These are phyloP conservation scores for Aurinia saxatilis DNA, from an alignment of 345 rosid genomes.

Conservation along the genomic window DNA sequence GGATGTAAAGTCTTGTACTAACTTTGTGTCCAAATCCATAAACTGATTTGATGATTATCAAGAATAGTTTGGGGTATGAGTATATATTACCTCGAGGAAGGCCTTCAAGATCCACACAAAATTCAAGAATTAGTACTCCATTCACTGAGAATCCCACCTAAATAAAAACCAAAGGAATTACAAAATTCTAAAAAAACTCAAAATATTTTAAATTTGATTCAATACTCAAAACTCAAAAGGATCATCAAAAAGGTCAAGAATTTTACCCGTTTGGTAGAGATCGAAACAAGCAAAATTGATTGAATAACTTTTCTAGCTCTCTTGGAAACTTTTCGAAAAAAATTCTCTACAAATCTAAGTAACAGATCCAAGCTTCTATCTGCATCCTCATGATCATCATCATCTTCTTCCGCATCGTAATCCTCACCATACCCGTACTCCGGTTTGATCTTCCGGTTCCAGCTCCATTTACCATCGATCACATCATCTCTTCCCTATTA, in stretches of 20 bases:
- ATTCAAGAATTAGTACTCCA: constrained; percentile 70
- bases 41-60: no score
- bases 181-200: no score
- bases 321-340: constrained; percentile 62
- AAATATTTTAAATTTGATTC: not conserved
- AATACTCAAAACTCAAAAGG: no score
- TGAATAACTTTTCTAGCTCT: constrained; percentile 79
- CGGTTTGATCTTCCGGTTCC: constrained; percentile 63
- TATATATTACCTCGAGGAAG: constrained; percentile 71
- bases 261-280: constrained; percentile 60
- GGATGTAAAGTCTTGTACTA: no score
- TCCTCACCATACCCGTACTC: constrained; percentile 30
- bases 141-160: constrained; percentile 88
- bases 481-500: constrained; percentile 32
- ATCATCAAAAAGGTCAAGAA: not conserved
- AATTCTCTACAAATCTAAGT: constrained; percentile 58
- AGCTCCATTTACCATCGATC: constrained; percentile 45
- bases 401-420: constrained; percentile 36
- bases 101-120: constrained; percentile 89
- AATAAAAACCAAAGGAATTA: no score
- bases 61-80: no score
- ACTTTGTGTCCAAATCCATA: no score
- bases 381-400: constrained; percentile 60
- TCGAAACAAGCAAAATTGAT: constrained; percentile 62
- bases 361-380: constrained; percentile 84